A percentile compares a stretch with the other conserved stretches of the same genome.
Evolutionary conservation across 140 eudicot genomes (phyloP).

Genomic region (Stevia rebaudiana): DNA sequence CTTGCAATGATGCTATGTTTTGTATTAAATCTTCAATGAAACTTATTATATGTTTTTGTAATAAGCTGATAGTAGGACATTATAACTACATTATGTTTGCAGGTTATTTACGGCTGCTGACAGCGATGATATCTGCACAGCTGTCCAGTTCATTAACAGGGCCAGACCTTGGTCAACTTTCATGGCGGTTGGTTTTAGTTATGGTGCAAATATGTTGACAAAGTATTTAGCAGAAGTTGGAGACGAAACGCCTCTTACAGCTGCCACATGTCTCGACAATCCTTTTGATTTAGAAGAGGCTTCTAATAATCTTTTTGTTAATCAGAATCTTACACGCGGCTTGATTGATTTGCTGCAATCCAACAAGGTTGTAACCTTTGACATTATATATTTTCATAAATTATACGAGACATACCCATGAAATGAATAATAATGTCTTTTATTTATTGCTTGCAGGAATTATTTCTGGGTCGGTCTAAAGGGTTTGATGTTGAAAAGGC

Average conservation of each 20-base stretch:
- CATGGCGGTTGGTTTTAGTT: slow-evolving; percentile 84
- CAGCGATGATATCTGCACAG: slow-evolving; percentile 79
- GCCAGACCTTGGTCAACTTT: slow-evolving; percentile 86
- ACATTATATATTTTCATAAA: not conserved
- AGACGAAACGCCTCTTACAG: slow-evolving; percentile 80
- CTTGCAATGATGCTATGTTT: slow-evolving; percentile 7
- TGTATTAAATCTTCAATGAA: not conserved
- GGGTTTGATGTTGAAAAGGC: slow-evolving; percentile 68
- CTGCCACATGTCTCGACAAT: slow-evolving; percentile 88
- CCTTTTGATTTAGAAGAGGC: slow-evolving; percentile 71
- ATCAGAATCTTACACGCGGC: slow-evolving; percentile 49
- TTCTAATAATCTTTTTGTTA: slow-evolving; percentile 23
- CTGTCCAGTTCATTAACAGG: slow-evolving; percentile 59
- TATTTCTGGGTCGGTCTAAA: slow-evolving; percentile 57
- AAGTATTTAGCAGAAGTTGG: slow-evolving; percentile 83
- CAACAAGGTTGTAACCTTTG: slow-evolving; percentile 52
- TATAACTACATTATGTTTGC: slow-evolving; percentile 33
- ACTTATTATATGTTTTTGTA: not conserved
- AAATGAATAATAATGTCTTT: not conserved
- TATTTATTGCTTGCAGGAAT: slow-evolving; percentile 41
- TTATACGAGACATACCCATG: not conserved
- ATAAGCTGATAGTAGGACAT: slow-evolving; percentile 40
- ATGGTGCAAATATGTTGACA: slow-evolving; percentile 90
- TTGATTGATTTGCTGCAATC: slow-evolving; percentile 53
- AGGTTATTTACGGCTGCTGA: slow-evolving; percentile 98